Evolutionary conservation across 2,329 filamentous ascomycete genomes (phyloP), one percentile per base, ranked within the genome.

Genomic region (Talaromyces sp.): DNA sequence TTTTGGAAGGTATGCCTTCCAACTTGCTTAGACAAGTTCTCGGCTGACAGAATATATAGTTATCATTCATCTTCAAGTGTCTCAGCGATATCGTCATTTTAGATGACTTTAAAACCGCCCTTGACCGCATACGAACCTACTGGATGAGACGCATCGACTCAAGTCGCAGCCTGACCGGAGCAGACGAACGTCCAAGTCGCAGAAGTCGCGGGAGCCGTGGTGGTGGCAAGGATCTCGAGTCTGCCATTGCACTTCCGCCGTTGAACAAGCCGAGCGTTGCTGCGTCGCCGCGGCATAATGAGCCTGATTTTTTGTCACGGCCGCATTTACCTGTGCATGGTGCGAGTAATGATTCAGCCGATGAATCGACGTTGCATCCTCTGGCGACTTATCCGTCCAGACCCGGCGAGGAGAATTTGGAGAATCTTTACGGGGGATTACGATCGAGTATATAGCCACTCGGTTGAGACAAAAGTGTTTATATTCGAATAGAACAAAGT

Each of bases 41-140:
- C 25, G 2, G 13, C 15, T 54, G 51, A 34, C 29, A 5, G n/a
- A n/a, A n/a, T n/a, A 19, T 17, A 19, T 13, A 54, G 51, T 72
- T 88, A 15, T 82, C 84, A 0, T 86, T 88, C 56, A 83, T 89
- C 27, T 88, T 88, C 80, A 89, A 89, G 38, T 61, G 40, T 49
- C 58, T 61, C 29, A 49, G 58, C 29, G 58, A 75, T 71, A 86
- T 84, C 0, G 86, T 90, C 61, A 83, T 89, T 63, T 82, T 90
- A 11, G 88, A 90, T 70, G 88, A 90, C 70, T 90, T 90, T 81
- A 89, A 89, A 71, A 88, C 86, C 2, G 81, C 81, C 0, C 72
- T 84, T 5, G 82, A 84, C 66, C 70, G 69, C n/a, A 67, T 78
- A 40, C 73, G 75, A 36, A 64, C 67, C 3, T 72, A 77, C 65